Percentiles rank a stretch among this genome's conserved stretches.
These are phyloP conservation scores for Penicillium roqueforti DNA, from an alignment of 495 filamentous ascomycete species.

Conservation along the genomic window DNA sequence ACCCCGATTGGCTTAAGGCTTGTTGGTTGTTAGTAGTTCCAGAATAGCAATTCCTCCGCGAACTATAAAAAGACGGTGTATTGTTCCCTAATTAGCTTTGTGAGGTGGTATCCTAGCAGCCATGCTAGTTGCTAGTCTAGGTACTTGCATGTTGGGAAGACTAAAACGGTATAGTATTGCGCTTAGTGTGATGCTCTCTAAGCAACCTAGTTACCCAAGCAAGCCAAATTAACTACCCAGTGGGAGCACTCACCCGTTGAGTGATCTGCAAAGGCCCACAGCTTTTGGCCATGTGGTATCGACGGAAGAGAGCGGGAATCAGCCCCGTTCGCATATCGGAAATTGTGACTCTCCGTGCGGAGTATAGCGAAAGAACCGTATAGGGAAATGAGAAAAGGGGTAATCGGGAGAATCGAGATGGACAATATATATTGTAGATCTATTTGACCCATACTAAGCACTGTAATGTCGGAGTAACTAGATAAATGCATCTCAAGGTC, in stretches of 20 bases:
- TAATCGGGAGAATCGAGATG: background rate
- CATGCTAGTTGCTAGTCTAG: background rate
- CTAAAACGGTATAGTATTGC: background rate
- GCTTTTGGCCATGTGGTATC: background rate
- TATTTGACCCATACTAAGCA: background rate
- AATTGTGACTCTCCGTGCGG: background rate
- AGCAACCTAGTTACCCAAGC: too few relatives aligned
- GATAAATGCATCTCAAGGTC: background rate
- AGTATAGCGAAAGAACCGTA: background rate
- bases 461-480: background rate
- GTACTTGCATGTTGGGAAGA: too few relatives aligned
- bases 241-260: too few relatives aligned
- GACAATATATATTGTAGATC: background rate
- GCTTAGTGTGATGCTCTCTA: background rate
- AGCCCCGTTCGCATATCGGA: conserved; percentile 1
- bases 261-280: conserved; percentile 1
- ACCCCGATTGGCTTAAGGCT: background rate
- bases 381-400: conserved; percentile 1
- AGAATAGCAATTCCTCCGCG: background rate
- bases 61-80: background rate
- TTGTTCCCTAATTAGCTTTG: conserved; percentile 6
- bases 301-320: background rate
- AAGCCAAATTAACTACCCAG: too few relatives aligned
- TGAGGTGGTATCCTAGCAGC: background rate
- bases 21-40: background rate